Percentiles rank a stretch among this genome's conserved stretches.
These are phyloP conservation scores for Linum lewisii DNA, from an alignment of 345 rosid species.

Conservation along the genomic window DNA sequence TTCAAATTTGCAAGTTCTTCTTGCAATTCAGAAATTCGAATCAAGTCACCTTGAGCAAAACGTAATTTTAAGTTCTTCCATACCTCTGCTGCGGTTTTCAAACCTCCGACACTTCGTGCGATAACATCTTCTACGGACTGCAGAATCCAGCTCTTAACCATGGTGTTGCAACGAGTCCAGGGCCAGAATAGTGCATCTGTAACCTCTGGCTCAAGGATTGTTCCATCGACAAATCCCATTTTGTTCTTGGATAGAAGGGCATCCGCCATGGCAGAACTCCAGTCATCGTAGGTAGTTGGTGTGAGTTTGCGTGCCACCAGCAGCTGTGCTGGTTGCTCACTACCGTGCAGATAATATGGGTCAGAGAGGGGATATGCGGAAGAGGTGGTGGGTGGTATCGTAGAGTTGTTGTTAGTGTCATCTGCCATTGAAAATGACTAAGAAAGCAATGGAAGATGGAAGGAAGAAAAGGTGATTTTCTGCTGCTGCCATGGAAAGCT, in stretches of 20 bases:
- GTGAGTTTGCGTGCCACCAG: background rate
- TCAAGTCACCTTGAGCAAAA: background rate
- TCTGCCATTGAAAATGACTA: no score
- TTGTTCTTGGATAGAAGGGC: no score
- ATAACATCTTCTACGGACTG: background rate
- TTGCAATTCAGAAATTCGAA: background rate
- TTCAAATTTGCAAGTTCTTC: background rate
- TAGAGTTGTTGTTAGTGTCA: no score
- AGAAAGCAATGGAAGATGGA: no score
- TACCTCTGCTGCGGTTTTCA: background rate
- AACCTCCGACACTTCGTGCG: background rate
- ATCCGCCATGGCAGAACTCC: no score
- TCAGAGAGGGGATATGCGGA: no score
- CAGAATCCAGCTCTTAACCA: no score
- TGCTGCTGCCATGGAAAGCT: no score
- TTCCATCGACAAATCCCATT: background rate
- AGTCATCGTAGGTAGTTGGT: no score
- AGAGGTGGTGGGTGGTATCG: no score
- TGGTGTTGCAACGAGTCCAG: background rate
- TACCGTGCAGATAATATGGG: background rate
- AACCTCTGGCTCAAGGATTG: background rate
- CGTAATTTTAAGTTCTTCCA: background rate
- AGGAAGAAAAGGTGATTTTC: no score
- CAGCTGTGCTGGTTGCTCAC: background rate
- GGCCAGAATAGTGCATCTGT: background rate